Conservation (phyloP, 352 stramenopile genomes). For the Phytophthora kernoviae region DNA sequence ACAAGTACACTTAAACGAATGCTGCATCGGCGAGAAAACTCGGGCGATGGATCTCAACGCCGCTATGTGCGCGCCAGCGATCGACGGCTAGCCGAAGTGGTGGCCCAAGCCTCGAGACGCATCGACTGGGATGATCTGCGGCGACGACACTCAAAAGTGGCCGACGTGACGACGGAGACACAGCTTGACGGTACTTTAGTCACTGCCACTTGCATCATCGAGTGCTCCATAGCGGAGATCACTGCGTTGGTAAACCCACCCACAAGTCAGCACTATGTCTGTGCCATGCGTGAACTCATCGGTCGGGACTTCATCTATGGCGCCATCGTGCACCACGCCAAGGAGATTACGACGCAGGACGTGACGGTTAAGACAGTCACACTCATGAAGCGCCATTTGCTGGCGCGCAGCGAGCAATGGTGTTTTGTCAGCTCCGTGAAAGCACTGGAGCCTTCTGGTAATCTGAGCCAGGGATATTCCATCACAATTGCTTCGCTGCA, state of each 20-base stretch:
- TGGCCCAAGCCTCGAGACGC: constrained; percentile 19
- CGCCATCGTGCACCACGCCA: constrained; percentile 42
- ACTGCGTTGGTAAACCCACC: constrained; percentile 31
- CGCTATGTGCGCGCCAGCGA: constrained; percentile 56
- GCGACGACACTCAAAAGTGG: constrained; percentile 18
- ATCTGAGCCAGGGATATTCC: constrained; percentile 30
- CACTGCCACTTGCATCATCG: constrained; percentile 36
- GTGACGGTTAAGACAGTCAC: constrained; percentile 53
- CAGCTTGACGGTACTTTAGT: constrained; percentile 33
- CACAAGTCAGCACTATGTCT: constrained; percentile 39
- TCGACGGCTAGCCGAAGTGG: constrained; percentile 44
- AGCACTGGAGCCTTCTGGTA: constrained; percentile 4
- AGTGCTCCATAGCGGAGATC: constrained; percentile 51
- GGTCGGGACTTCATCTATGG: constrained; percentile 56
- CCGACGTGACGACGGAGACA: constrained; percentile 33
- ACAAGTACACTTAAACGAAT: not conserved
- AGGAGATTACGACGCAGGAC: constrained; percentile 26
- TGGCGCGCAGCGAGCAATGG: constrained; percentile 57
- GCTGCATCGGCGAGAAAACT: constrained; percentile 9
- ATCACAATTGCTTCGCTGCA: constrained; percentile 45
- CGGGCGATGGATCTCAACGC: constrained; percentile 15
- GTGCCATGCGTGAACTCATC: constrained; percentile 49
- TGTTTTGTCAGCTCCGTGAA: constrained; percentile 45
- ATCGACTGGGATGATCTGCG: constrained; percentile 37
- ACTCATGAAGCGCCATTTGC: constrained; percentile 47